A percentile compares a stretch with the other conserved stretches of the same genome.
Conservation (phyloP, 2,329 filamentous ascomycete species). For the Myriangium duriaei region DNA sequence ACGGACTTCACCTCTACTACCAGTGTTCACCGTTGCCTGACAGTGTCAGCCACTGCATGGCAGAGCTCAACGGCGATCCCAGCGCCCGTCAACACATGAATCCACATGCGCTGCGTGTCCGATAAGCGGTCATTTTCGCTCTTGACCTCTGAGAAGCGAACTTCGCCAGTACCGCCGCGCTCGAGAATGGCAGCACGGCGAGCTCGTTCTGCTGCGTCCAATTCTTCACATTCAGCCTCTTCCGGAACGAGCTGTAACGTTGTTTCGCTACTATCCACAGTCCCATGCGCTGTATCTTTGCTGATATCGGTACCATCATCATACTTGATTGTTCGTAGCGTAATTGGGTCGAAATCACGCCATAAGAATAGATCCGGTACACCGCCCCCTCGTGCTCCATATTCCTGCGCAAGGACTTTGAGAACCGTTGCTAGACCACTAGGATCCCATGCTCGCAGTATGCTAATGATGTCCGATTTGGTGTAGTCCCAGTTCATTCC, state of each 20-base stretch:
- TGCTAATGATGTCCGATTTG: slow-evolving; percentile 63
- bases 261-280: neutral
- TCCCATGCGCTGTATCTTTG: slow-evolving; percentile 12
- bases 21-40: slow-evolving; percentile 24
- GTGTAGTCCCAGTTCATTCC: slow-evolving; percentile 86
- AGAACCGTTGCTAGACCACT: slow-evolving; percentile 71
- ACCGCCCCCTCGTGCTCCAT: slow-evolving; percentile 70
- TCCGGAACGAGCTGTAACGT: no score
- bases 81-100: slow-evolving; percentile 77
- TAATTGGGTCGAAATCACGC: slow-evolving; percentile 33
- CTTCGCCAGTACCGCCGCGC: slow-evolving; percentile 16
- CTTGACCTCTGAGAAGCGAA: slow-evolving; percentile 36
- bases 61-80: slow-evolving; percentile 78
- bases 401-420: slow-evolving; percentile 92
- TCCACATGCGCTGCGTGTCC: slow-evolving; percentile 93
- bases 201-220: slow-evolving; percentile 12
- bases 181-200: slow-evolving; percentile 4
- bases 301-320: slow-evolving; percentile 14
- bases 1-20: no score
- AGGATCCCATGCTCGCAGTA: slow-evolving; percentile 67
- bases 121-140: slow-evolving; percentile 76
- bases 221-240: slow-evolving; percentile 7
- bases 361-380: slow-evolving; percentile 90
- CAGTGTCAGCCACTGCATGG: slow-evolving; percentile 48
- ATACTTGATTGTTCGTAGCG: neutral